Base-by-base conservation (phyloP, 371 early-diverging fungal species). In the Rhizopus delemar region DNA sequence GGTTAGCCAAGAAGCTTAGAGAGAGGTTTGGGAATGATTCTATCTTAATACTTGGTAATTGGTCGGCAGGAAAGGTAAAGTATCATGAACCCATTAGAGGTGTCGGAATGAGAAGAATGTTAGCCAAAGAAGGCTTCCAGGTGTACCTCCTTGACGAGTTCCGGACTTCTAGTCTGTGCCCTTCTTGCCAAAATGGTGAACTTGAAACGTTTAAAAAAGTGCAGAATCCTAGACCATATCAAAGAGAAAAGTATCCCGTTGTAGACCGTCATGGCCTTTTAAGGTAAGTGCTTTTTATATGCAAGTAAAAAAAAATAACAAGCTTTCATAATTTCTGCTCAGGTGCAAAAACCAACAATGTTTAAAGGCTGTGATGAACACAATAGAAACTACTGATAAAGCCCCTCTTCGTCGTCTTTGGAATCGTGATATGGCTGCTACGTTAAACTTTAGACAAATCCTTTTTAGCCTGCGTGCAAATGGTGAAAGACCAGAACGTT, bases 341-440 rank as follows among this genome's bases (percentile, higher is more conserved):
- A 49, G 49, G 49, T 49, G n/a, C 49, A 28, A 49, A 49, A 49
- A 49, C 49, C 49, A 49, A n/a, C 49, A 49, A 28, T 49, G 28
- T 32, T 49, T 49, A 11, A 7, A 22, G n/a, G 29, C 49, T 28
- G 22, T 22, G 22, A 22, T 22, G 22, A 22, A 2, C 22, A 22
- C 22, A 22, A 22, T 22, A 22, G 22, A 22, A 22, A 28, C 32
- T n/a, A 49, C 29, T 28, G 49, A 28, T 22, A 22, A n/a, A 29
- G 28, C 29, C 28, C 12, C 49, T 49, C 49, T n/a, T 28, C 32
- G 28, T 49, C 28, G 28, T 28, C 49, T 49, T 28, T 49, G 49
- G 29, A 49, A 28, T 28, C 49, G 49, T 49, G 29, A n/a, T 28
- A 49, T 49, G 28, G 49, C 11, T 3, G 32, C 49, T 28, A 49